These are phyloP conservation scores for Cucurbita argyrosperma DNA, from an alignment of 306 rosid genomes.

Conservation along the genomic window DNA sequence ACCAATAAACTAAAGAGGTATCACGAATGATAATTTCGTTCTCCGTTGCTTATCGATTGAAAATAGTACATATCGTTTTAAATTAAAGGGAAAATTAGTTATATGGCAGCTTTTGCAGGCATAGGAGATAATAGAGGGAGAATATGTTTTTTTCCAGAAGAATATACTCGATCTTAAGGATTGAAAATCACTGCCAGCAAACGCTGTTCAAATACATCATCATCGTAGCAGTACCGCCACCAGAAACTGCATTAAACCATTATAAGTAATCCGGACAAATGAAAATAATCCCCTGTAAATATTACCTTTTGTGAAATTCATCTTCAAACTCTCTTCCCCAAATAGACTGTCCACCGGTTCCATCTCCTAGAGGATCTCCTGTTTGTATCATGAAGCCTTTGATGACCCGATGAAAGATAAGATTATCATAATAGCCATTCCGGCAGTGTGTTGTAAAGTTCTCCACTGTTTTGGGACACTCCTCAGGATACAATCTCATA, in stretches of 20 bases:
- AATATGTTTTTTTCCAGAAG: not conserved
- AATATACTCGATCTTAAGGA: not conserved
- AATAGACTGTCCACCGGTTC: constrained; percentile 95
- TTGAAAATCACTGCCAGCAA: not conserved
- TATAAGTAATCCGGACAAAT: not conserved
- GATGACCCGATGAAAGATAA: constrained; percentile 88
- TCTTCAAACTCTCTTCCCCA: constrained; percentile 99
- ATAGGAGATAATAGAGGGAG: not conserved
- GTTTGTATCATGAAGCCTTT: constrained; percentile 98
- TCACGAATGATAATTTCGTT: not conserved
- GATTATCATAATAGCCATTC: constrained; percentile 90
- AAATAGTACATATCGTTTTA: not conserved
- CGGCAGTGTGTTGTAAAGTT: constrained; percentile 95
- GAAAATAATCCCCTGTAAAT: not conserved
- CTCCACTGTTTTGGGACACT: constrained; percentile 96
- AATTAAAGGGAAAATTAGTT: not conserved
- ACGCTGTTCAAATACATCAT: not conserved
- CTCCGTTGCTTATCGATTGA: too few relatives aligned
- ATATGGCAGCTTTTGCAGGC: not conserved
- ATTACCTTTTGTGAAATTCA: constrained; percentile 92
- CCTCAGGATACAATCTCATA: constrained; percentile 90
- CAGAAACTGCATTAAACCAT: not conserved
- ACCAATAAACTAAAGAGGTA: not conserved
- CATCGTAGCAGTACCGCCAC: not conserved
- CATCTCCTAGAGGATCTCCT: constrained; percentile 98